phyloP scores from a whole-genome alignment of 192 early-diverging fungal genomes.

The Podila clonocystis region DNA sequence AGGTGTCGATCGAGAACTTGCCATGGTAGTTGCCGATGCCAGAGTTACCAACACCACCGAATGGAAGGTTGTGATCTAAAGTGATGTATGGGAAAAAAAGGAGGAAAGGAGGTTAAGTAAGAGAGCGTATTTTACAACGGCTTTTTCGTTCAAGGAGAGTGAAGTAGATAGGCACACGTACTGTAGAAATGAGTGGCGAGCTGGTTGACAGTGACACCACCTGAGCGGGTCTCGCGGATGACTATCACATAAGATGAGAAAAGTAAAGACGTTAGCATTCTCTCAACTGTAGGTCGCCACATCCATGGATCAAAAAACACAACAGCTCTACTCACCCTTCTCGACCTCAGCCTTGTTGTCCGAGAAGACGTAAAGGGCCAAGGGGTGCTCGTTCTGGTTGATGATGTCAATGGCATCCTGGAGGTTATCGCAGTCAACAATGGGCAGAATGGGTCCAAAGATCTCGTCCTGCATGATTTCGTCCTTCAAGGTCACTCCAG shows the following conservation, averaged over 20 bases:
- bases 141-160: background rate
- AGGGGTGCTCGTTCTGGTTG: conserved; percentile 71
- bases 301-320: too few relatives aligned
- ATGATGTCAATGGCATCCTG: conserved; percentile 69
- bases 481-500: conserved; percentile 52
- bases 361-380: conserved; percentile 80
- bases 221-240: conserved; percentile 75
- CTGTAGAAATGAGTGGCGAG: conserved; percentile 70
- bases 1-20: conserved; percentile 78
- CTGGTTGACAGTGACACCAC: conserved; percentile 84
- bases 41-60: conserved; percentile 88
- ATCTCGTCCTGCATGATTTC: conserved; percentile 67
- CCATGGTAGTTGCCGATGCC: conserved; percentile 93
- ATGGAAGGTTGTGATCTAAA: conserved; percentile 69
- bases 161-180: conserved; percentile 38
- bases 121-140: background rate
- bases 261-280: background rate
- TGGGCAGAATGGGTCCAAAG: conserved; percentile 73
- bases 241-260: conserved; percentile 44
- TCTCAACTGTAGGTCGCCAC: background rate
- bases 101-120: background rate
- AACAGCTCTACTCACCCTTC: conserved; percentile 52
- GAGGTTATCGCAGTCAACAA: conserved; percentile 65
- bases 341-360: conserved; percentile 55
- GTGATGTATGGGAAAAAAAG: background rate